Evolutionary conservation across 768 basidiomycete genomes (phyloP), one percentile per base, ranked within the genome.

Genomic region (Tylopilus cervinicoccineus): DNA sequence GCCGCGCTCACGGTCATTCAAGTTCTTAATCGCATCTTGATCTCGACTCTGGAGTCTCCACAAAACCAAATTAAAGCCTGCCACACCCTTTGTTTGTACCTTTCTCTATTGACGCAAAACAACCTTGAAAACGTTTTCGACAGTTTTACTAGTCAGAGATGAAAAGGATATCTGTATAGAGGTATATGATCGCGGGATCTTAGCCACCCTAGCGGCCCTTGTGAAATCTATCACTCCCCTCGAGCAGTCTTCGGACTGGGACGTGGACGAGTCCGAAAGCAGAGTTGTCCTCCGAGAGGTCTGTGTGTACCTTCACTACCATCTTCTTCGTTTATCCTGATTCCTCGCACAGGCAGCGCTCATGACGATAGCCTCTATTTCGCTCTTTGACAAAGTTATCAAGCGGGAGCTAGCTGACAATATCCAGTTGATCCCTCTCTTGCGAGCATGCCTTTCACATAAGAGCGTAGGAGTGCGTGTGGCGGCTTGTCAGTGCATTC

Each of bases 401-500:
- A 82, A 92, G 2, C 74, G 84, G 2, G 70, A 77, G 23, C 69
- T 94, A 20, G 79, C 86, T 3, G 83, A 86, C 55, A 72, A 72
- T 11, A 72, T 78, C 11, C 71, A 70, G 3, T 67, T 91, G 39
- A 57, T 87, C 22, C 76, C 78, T 5, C 65, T 76, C 22, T 64
- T 91, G 27, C 73, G 79, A 48, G 59, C 64, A 2, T 77, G 78
- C 12, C 74, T 93, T 8, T 54, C 72, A 0, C 83, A 89, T 45
- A 76, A 72, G 0, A 78, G 84, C 47, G 72, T 83, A 14, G 89
- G 88, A 1, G 84, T 94, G 4, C 80, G 93, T 6, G 89, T 88
- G 38, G 90, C 89, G 0, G 88, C 89, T 0, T 93, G 90, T 58
- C 93, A 95, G 57, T 87, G 86, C 54, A 76, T 91, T 1, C 74